Conservation (phyloP, 164 flowering plant genomes). For the Magnolia officinalis region DNA sequence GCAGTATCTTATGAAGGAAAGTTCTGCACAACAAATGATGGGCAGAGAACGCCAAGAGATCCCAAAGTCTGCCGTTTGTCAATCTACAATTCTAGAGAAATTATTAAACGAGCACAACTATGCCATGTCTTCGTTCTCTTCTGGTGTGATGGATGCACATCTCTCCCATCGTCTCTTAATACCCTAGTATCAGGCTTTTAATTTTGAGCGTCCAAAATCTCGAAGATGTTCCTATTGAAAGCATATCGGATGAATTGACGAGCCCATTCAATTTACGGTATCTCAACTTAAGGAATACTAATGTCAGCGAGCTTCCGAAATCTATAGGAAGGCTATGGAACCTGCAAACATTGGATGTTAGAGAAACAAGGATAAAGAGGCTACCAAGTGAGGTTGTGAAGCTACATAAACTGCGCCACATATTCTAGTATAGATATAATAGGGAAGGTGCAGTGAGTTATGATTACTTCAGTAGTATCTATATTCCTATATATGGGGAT, state of each 20-base stretch:
- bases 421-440: background rate
- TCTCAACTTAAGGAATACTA: background rate
- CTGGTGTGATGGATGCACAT: background rate
- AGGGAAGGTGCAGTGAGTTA: conserved; percentile 7
- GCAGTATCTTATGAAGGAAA: background rate
- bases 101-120: background rate
- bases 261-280: background rate
- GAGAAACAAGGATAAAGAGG: background rate
- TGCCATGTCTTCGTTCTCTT: background rate
- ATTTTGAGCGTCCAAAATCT: background rate
- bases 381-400: background rate
- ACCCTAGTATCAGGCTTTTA: background rate
- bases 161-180: background rate
- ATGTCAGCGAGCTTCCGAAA: background rate
- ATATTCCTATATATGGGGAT: conserved; percentile 28
- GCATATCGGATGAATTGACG: background rate
- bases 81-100: background rate
- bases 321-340: background rate
- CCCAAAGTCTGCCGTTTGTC: background rate
- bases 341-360: background rate
- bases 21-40: background rate
- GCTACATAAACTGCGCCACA: background rate
- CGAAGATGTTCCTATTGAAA: background rate
- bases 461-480: background rate
- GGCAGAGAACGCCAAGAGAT: background rate